Conservation (phyloP, 1,284 basidiomycete genomes). For the Ustilago curta region DNA sequence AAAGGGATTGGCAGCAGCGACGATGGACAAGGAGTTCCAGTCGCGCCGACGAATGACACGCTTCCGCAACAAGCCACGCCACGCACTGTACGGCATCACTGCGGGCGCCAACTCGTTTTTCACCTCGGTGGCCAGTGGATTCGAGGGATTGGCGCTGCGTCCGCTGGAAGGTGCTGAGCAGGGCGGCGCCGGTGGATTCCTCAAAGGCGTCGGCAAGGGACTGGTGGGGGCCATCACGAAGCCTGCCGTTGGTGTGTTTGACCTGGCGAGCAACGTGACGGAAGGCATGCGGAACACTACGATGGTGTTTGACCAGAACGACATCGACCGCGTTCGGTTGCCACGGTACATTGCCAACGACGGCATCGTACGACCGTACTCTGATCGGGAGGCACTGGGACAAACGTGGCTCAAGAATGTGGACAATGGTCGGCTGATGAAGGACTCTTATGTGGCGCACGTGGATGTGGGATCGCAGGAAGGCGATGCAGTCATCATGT, state of each 20-base stretch:
- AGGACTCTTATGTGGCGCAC: constrained; percentile 91
- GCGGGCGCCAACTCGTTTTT: constrained; percentile 94
- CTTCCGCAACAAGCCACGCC: constrained; percentile 91
- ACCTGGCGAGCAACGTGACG: constrained; percentile 93
- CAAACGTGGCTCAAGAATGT: constrained; percentile 96
- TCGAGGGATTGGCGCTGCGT: constrained; percentile 95
- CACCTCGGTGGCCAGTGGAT: constrained; percentile 90
- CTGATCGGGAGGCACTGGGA: constrained; percentile 87
- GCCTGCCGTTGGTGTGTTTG: constrained; percentile 95
- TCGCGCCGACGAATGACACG: constrained; percentile 86
- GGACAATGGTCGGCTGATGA: constrained; percentile 84
- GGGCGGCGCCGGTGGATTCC: constrained; percentile 93
- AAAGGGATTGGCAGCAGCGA: constrained; percentile 96
- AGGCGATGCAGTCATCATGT: constrained; percentile 64
- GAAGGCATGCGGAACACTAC: constrained; percentile 96
- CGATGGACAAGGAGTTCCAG: constrained; percentile 96
- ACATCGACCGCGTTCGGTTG: constrained; percentile 87
- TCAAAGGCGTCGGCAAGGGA: constrained; percentile 97
- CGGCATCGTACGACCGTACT: constrained; percentile 73
- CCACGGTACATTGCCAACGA: constrained; percentile 82
- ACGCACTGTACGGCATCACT: constrained; percentile 93
- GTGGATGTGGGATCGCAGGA: constrained; percentile 73
- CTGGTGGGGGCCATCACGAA: constrained; percentile 95
- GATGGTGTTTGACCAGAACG: constrained; percentile 93
- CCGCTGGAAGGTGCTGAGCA: constrained; percentile 96